Percentiles rank a stretch among this genome's conserved stretches.
Conservation (phyloP, 352 stramenopile species). For the Pythium sukuiense region DNA sequence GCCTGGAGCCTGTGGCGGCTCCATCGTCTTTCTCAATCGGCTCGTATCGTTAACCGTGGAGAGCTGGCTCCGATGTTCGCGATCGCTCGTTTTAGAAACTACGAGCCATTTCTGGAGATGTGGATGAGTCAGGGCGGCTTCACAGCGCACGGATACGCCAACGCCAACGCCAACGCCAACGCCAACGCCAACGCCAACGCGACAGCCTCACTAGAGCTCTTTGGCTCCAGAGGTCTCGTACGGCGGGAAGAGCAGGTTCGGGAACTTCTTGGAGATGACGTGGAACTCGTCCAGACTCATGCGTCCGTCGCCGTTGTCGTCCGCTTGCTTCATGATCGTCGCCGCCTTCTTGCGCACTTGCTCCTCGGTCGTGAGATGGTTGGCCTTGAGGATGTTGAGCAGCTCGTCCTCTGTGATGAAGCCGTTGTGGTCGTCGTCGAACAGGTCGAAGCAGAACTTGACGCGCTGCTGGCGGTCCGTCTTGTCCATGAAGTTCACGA, state of each 20-base stretch:
- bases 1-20: background rate
- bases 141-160: background rate
- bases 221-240: conserved; percentile 32
- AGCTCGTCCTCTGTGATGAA: conserved; percentile 91
- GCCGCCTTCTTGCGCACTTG: conserved; percentile 86
- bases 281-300: conserved; percentile 88
- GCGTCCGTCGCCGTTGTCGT: conserved; percentile 73
- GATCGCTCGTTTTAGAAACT: conserved; percentile 1
- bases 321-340: conserved; percentile 81
- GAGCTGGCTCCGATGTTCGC: background rate
- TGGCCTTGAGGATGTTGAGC: conserved; percentile 89
- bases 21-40: conserved; percentile 4
- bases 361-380: conserved; percentile 79
- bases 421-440: conserved; percentile 92
- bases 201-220: conserved; percentile 1
- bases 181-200: background rate
- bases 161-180: background rate
- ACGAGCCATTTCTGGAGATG: background rate
- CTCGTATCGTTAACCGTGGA: background rate
- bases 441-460: conserved; percentile 94
- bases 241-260: conserved; percentile 87
- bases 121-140: background rate
- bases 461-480: conserved; percentile 82
- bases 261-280: conserved; percentile 87
- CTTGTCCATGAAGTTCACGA: conserved; percentile 88